Conservation (phyloP, 2,329 filamentous ascomycete species). For the Arthrobotrys megalospora region DNA sequence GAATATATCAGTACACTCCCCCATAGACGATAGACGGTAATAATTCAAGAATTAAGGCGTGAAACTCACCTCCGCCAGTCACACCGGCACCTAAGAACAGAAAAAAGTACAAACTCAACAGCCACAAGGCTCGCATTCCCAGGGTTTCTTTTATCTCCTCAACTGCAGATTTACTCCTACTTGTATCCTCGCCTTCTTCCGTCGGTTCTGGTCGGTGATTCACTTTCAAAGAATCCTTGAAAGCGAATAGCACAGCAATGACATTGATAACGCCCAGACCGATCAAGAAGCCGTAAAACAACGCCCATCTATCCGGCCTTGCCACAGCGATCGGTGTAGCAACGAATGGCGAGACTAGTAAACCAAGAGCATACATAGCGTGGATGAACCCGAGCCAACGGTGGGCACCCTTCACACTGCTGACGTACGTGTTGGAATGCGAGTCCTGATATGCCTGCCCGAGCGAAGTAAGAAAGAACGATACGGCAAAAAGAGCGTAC, state of each 20-base stretch:
- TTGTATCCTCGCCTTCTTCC: slow-evolving; percentile 48
- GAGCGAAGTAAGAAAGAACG: slow-evolving; percentile 74
- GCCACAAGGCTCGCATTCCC: slow-evolving; percentile 71
- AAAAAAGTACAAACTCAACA: slow-evolving; percentile 76
- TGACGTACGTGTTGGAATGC: slow-evolving; percentile 76
- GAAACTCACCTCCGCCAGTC: slow-evolving; percentile 69
- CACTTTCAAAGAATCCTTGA: slow-evolving; percentile 70
- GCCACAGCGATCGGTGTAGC: slow-evolving; percentile 71
- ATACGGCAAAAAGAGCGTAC: slow-evolving; percentile 73
- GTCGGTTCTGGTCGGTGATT: slow-evolving; percentile 37
- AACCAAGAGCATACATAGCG: slow-evolving; percentile 74
- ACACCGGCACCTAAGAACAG: slow-evolving; percentile 74
- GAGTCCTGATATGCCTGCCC: slow-evolving; percentile 78
- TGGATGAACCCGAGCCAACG: slow-evolving; percentile 77
- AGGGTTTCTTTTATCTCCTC: slow-evolving; percentile 70
- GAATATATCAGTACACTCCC: background rate
- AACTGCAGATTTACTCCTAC: slow-evolving; percentile 67
- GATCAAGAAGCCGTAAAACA: slow-evolving; percentile 74
- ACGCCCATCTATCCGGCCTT: slow-evolving; percentile 69
- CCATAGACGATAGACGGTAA: background rate
- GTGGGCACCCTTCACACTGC: slow-evolving; percentile 71
- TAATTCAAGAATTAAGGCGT: background rate
- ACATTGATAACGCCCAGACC: slow-evolving; percentile 72
- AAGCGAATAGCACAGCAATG: slow-evolving; percentile 69
- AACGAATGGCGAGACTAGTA: slow-evolving; percentile 73